phyloP scores from a whole-genome alignment of 2,329 filamentous ascomycete species.

The Alternaria ventricosa region DNA sequence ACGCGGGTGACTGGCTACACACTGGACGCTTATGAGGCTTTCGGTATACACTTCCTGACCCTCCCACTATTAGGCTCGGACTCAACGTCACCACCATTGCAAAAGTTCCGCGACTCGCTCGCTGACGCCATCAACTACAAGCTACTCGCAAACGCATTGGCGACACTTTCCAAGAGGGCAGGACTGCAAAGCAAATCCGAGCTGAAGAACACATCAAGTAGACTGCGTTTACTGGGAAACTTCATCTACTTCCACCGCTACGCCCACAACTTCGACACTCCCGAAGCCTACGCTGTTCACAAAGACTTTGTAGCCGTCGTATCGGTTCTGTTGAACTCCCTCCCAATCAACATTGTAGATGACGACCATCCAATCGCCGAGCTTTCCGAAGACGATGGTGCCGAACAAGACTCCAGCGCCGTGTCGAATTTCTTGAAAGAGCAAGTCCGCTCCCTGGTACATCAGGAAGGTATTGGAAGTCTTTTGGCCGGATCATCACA shows the following conservation, averaged over 20 bases:
- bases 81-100: slow-evolving; percentile 26
- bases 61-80: slow-evolving; percentile 43
- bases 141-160: slow-evolving; percentile 46
- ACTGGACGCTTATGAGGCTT: slow-evolving; percentile 47
- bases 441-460: slow-evolving; percentile 74
- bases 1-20: slow-evolving; percentile 44
- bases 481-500: slow-evolving; percentile 58
- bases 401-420: slow-evolving; percentile 28
- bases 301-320: slow-evolving; percentile 63
- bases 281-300: slow-evolving; percentile 53
- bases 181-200: slow-evolving; percentile 34
- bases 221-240: slow-evolving; percentile 65
- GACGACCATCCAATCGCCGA: slow-evolving; percentile 47
- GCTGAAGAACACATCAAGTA: slow-evolving; percentile 48
- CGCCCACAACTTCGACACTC: slow-evolving; percentile 51
- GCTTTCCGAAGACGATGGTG: slow-evolving; percentile 31
- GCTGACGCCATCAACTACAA: slow-evolving; percentile 60
- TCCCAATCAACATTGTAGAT: slow-evolving; percentile 63
- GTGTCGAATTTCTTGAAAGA: slow-evolving; percentile 63
- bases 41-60: slow-evolving; percentile 54
- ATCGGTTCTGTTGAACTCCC: slow-evolving; percentile 62
- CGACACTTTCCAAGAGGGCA: slow-evolving; percentile 34
- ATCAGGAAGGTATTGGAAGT: slow-evolving; percentile 74
- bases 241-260: slow-evolving; percentile 65
- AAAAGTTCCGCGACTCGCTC: slow-evolving; percentile 45